phyloP scores from a whole-genome alignment of 2,329 filamentous ascomycete genomes.

The Podosphaera aphanis region DNA sequence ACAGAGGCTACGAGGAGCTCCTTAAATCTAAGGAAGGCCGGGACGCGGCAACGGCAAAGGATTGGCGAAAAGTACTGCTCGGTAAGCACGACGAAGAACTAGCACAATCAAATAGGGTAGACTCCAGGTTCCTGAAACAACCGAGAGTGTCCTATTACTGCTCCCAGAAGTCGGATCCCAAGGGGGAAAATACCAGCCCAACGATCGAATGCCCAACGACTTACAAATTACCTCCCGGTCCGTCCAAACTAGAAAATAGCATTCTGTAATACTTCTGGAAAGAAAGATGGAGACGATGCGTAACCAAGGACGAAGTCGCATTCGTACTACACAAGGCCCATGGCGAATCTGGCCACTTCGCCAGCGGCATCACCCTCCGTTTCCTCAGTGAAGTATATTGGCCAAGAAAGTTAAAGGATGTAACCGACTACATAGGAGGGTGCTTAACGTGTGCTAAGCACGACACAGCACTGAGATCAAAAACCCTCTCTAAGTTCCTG shows the following conservation, averaged over 20 bases:
- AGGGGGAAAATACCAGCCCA: not conserved
- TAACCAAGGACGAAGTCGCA: not conserved
- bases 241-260: not conserved
- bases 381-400: not conserved
- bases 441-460: not conserved
- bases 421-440: not conserved
- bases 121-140: not conserved
- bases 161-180: not conserved
- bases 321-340: not conserved
- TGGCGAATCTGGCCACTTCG: not conserved
- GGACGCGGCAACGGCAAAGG: not conserved
- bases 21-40: not conserved
- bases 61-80: not conserved
- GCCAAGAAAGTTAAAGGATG: not conserved
- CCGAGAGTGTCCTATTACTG: not conserved
- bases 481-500: not conserved
- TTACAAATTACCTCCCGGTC: too few relatives aligned
- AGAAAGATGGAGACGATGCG: not conserved
- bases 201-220: not conserved
- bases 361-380: not conserved
- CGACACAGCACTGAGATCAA: not conserved
- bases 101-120: not conserved
- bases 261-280: not conserved
- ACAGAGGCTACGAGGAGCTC: not conserved
- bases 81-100: not conserved